These are phyloP conservation scores for Aspergillus homomorphus DNA, from an alignment of 495 filamentous ascomycete genomes.

Conservation along the genomic window DNA sequence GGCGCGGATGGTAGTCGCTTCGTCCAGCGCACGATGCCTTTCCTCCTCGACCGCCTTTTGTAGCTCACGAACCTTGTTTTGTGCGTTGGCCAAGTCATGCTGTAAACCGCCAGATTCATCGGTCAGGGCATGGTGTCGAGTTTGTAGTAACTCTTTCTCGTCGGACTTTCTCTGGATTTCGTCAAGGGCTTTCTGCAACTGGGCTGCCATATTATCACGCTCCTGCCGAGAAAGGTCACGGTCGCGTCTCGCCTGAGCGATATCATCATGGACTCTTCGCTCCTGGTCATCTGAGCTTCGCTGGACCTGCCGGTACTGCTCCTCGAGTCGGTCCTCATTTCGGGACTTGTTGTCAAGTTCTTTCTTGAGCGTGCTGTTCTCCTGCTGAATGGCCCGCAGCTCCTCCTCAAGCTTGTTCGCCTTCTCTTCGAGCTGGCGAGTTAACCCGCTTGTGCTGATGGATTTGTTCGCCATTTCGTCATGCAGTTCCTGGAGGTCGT, in stretches of 20 bases:
- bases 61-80: constrained; percentile 54
- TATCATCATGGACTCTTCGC: constrained; percentile 40
- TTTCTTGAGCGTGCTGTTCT: constrained; percentile 49
- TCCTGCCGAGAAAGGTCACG: constrained; percentile 36
- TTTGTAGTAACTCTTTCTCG: constrained; percentile 68
- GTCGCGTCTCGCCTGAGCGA: constrained; percentile 38
- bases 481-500: constrained; percentile 58
- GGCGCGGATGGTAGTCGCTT: constrained; percentile 51
- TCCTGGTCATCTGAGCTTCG: constrained; percentile 43
- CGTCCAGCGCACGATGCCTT: constrained; percentile 54
- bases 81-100: constrained; percentile 56
- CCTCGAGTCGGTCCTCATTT: constrained; percentile 36
- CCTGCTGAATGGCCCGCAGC: constrained; percentile 56
- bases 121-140: constrained; percentile 65
- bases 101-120: constrained; percentile 66
- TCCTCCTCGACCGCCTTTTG: constrained; percentile 57
- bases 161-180: constrained; percentile 57
- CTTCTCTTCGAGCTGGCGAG: constrained; percentile 71
- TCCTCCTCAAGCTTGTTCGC: constrained; percentile 62
- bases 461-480: constrained; percentile 79
- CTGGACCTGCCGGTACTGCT: constrained; percentile 41
- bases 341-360: constrained; percentile 50
- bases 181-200: constrained; percentile 50
- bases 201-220: constrained; percentile 38
- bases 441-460: constrained; percentile 70